These are phyloP conservation scores for Medicago lupulina DNA, from an alignment of 306 rosid genomes.

Conservation along the genomic window DNA sequence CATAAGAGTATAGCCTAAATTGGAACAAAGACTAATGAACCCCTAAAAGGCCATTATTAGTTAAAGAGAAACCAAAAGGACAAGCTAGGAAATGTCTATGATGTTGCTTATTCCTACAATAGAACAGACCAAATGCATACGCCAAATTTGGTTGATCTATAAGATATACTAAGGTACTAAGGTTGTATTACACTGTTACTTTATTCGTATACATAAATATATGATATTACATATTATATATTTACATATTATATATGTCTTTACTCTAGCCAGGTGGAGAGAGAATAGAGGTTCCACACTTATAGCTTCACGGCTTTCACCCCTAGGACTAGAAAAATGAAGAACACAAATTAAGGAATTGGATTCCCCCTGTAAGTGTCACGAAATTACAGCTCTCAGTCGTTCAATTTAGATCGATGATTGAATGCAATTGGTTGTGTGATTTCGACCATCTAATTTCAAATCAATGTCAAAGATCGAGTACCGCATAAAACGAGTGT, in stretches of 20 bases:
- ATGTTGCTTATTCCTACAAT: conserved; percentile 30
- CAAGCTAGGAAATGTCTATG: conserved; percentile 35
- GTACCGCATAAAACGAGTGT: no score
- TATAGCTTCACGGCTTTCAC: conserved; percentile 15
- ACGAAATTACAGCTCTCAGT: no score
- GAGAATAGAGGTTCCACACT: conserved; percentile 22
- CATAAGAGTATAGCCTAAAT: conserved; percentile 12
- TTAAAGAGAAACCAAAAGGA: conserved; percentile 42
- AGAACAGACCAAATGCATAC: conserved; percentile 37
- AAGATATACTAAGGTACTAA: background rate
- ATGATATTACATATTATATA: conserved; percentile 1
- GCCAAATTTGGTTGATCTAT: conserved; percentile 36
- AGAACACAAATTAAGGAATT: background rate
- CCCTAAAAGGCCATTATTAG: conserved; percentile 36
- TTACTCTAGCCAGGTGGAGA: conserved; percentile 19
- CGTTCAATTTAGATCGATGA: no score
- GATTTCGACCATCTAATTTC: no score
- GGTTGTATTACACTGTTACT: conserved; percentile 9
- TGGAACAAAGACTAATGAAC: conserved; percentile 30
- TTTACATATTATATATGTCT: background rate
- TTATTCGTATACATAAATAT: conserved; percentile 14
- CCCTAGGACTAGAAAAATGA: conserved; percentile 34
- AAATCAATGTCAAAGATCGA: no score
- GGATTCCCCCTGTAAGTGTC: no score
- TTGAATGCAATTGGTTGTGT: no score